phyloP scores from a whole-genome alignment of 1,284 basidiomycete species.

The Mrakiaceae sp. region DNA sequence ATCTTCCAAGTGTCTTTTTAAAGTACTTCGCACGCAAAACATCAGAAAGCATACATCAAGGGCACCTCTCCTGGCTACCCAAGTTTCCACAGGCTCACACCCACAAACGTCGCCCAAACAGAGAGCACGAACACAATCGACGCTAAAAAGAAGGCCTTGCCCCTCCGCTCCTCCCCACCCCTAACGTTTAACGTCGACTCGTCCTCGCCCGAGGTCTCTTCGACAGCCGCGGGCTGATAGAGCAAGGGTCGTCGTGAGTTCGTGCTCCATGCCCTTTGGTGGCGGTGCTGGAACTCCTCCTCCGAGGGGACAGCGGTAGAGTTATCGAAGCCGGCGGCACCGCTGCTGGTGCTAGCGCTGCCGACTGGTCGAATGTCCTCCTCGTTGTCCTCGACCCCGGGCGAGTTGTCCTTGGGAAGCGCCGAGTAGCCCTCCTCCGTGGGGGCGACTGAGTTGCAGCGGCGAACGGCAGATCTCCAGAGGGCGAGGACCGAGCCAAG shows the following conservation, averaged over 20 bases:
- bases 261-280: background rate
- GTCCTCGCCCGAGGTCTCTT: background rate
- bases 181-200: background rate
- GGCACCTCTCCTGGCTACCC: no score
- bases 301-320: background rate
- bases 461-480: slow-evolving; percentile 38
- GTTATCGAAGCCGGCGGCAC: background rate
- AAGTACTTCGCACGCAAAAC: no score
- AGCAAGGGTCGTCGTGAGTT: background rate
- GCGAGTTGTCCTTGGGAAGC: slow-evolving; percentile 14
- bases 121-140: background rate
- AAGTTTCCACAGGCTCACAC: background rate
- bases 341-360: background rate
- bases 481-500: slow-evolving; percentile 44
- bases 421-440: background rate
- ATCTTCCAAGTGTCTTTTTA: no score
- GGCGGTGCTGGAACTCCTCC: background rate
- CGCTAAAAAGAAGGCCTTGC: background rate
- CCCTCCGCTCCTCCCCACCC: background rate
- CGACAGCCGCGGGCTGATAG: background rate
- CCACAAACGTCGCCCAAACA: slow-evolving; percentile 4
- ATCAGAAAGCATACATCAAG: no score
- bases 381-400: slow-evolving; percentile 14
- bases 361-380: slow-evolving; percentile 4
- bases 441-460: slow-evolving; percentile 23